A percentile compares a stretch with the other conserved stretches of the same genome.
These are phyloP conservation scores for Handroanthus guayacan DNA, from an alignment of 257 asterid genomes.

Conservation along the genomic window DNA sequence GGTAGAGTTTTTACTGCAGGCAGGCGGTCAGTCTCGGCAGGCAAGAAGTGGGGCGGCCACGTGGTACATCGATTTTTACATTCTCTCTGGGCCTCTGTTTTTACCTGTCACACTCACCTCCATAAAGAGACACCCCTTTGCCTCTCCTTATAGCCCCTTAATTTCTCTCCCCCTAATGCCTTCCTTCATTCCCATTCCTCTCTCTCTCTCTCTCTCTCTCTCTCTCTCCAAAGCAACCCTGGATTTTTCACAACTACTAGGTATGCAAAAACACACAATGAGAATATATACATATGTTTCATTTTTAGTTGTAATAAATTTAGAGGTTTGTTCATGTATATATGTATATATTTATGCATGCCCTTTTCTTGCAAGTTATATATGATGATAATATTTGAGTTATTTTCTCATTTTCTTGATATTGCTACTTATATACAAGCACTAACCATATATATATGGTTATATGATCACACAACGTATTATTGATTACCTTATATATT, in stretches of 20 bases:
- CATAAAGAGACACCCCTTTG: conserved; percentile 58
- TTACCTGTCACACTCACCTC: conserved; percentile 61
- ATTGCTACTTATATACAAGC: neutral
- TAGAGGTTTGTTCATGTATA: neutral
- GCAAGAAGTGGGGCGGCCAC: conserved; percentile 41
- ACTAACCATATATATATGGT: neutral
- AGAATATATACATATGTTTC: too few species aligned
- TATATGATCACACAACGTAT: neutral
- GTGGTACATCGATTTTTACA: conserved; percentile 37
- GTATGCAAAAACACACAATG: conserved; percentile 39
- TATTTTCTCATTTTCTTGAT: neutral
- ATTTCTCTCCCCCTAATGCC: conserved; percentile 34
- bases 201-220: conserved; percentile 34
- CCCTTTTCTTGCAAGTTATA: conserved; percentile 13
- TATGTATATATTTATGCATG: conserved; percentile 7
- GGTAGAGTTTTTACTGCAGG: conserved; percentile 40
- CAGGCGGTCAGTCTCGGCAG: conserved; percentile 48
- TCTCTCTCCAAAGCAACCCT: conserved; percentile 40
- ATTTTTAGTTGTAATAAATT: too few species aligned
- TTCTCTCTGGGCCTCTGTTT: conserved; percentile 59
- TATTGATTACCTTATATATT: neutral
- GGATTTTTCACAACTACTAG: conserved; percentile 51
- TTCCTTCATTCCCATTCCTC: conserved; percentile 36
- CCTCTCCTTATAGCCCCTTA: conserved; percentile 53
- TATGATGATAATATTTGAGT: neutral